A percentile compares a stretch with the other conserved stretches of the same genome.
Conservation (phyloP, 495 filamentous ascomycete genomes). For the Neurospora pannonica region DNA sequence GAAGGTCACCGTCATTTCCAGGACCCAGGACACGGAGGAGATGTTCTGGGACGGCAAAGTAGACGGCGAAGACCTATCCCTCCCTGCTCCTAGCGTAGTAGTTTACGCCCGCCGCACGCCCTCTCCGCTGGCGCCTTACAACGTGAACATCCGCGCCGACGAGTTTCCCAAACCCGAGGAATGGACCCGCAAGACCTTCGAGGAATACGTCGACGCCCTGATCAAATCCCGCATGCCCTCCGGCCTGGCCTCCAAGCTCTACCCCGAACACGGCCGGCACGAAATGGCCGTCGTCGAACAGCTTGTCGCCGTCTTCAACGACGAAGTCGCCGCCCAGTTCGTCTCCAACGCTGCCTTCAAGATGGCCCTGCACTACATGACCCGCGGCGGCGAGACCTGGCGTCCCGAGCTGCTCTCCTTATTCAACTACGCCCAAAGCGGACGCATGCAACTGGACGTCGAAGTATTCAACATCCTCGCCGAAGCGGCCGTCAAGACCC, state of each 20-base stretch:
- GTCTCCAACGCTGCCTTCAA: conserved; percentile 27
- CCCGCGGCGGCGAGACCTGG: conserved; percentile 4
- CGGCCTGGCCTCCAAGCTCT: conserved; percentile 16
- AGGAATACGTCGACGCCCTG: conserved; percentile 25
- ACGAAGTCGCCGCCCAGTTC: conserved; percentile 9
- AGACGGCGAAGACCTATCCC: background rate
- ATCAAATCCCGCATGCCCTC: conserved; percentile 17
- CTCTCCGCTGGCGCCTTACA: conserved; percentile 1
- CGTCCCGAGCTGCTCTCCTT: conserved; percentile 12
- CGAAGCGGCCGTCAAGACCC: conserved; percentile 16
- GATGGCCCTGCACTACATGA: conserved; percentile 27
- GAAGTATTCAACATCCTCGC: conserved; percentile 26
- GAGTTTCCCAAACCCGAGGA: conserved; percentile 19
- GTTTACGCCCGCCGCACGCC: background rate
- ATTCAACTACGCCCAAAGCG: conserved; percentile 8
- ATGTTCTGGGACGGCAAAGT: background rate
- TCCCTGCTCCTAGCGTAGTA: background rate
- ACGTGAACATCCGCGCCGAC: conserved; percentile 15
- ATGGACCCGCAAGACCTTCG: conserved; percentile 29
- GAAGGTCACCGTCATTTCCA: background rate
- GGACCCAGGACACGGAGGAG: background rate
- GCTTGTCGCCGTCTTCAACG: conserved; percentile 20
- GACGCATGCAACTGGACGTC: conserved; percentile 20
- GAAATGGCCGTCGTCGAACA: conserved; percentile 17
- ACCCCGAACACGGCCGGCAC: conserved; percentile 14